Base-by-base conservation (phyloP, 192 early-diverging fungal genomes). In the Phlyctochytrium arcticum region DNA sequence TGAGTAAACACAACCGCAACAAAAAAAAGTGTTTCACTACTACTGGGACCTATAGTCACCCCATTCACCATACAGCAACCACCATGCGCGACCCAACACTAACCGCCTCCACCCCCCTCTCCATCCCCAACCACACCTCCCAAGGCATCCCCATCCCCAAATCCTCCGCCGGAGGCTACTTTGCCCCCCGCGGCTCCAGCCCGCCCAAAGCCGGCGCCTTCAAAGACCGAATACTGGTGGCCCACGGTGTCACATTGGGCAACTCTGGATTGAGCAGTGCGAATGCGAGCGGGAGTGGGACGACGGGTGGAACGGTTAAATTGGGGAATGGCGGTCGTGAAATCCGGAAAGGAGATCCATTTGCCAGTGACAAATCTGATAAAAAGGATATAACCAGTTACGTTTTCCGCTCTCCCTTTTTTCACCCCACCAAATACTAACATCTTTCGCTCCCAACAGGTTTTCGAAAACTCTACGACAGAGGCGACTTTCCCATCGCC, bases 171-270 rank as follows among this genome's bases (percentile, higher is more conserved):
- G 83, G 83, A 23, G 84, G 84, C 31, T 84, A 79, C 55, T 85
- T 85, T 73, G 84, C 84, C 17, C 77, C 84, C 9, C 69, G 69
- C 21, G 81, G 80, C 31, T 78, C 77, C 4, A 48, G 60, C 5
- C 84, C 84, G n/a, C 81, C 84, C 12, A 77, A 78, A 53, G 84
- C 84, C 3, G 84, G 84, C 7, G 84, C 84, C 3, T 85, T 85
- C 62, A 53, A 53, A 19, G 4, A 21, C 50, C 50, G 50, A 8
- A 53, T 53, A 27, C 19, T 27, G 24, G 39, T n/a, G 15, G 29
- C 29, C 23, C 50, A 53, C 29, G 50, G 4, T 30, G 30, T 53
- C 19, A n/a, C n/a, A n/a, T n/a, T n/a, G n/a, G n/a, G n/a, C n/a
- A n/a, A n/a, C n/a, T 53, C 50, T 36, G 72, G 75, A 29, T 23